Evolutionary conservation across 164 flowering plant genomes (phyloP), one percentile per base, ranked within the genome.

Genomic region (Nymphaea thermarum): DNA sequence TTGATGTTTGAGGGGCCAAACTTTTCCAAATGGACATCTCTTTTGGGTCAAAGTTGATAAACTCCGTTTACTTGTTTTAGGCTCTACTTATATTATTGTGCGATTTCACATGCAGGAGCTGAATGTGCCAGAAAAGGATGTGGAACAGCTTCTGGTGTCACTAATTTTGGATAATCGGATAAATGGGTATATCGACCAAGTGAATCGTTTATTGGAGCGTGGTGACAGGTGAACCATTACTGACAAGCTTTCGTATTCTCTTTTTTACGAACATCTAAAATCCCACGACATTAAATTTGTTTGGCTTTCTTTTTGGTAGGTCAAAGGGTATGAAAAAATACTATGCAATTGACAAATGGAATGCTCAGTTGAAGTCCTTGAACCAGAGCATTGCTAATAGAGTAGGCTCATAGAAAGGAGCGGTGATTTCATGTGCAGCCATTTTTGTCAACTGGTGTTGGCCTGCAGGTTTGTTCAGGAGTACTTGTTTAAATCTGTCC

Each of bases 41-140:
- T 25, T 25, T 25, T 25, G 36, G 36, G 36, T 25, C 36, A 25
- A 25, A 25, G 36, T 25, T 25, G 36, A 25, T 25, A 25, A 25
- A 25, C 36, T 25, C 36, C 36, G 36, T 25, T 25, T 25, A 25
- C 36, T 25, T 25, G 36, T 25, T 25, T 25, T 25, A 25, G 36
- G 36, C 36, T 25, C 36, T 25, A 25, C 36, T 25, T 25, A 25
- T 25, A 25, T 25, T 25, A 25, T 25, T 25, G 36, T 25, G 36
- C 36, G 15, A 43, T 66, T 68, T 68, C 16, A 14, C 11, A 41
- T 78, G 12, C 81, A 91, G 98, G 99, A 91, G 77, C 96, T 94
- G 60, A 94, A 94, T 73, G 99, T 94, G 79, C 96, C 99, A 10
- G 99, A 91, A 76, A 82, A 80, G 68, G 99, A 94, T 74, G 99